Percentiles rank a stretch among this genome's conserved stretches.
Conservation (phyloP, 1,284 basidiomycete species). For the Marasmius fiardii region DNA sequence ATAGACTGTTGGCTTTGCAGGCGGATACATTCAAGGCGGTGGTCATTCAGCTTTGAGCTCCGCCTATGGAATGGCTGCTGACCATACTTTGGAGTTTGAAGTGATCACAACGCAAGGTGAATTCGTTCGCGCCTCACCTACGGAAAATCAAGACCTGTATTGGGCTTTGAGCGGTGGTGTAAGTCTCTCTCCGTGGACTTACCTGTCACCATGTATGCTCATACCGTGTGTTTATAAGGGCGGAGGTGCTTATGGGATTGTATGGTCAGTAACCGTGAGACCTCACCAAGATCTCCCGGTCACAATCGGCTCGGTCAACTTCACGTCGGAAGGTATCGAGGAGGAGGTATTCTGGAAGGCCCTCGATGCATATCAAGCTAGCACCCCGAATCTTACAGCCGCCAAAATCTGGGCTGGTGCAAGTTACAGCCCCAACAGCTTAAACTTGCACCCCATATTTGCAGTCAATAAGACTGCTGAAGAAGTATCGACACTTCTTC, state of each 20-base stretch:
- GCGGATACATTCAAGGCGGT: conserved; percentile 4
- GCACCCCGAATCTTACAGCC: conserved; percentile 8
- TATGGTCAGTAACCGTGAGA: background rate
- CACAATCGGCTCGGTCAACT: conserved; percentile 8
- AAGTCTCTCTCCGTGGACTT: background rate
- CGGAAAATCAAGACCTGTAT: background rate
- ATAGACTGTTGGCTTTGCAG: conserved; percentile 22
- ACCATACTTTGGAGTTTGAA: conserved; percentile 1
- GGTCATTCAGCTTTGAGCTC: conserved; percentile 5
- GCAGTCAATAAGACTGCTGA: background rate
- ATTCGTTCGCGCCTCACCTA: background rate
- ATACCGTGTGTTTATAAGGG: background rate
- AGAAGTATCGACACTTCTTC: background rate
- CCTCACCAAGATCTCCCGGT: conserved; percentile 14
- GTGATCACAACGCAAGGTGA: background rate
- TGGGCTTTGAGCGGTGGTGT: conserved; percentile 8
- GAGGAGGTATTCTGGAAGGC: conserved; percentile 14
- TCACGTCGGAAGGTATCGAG: conserved; percentile 9
- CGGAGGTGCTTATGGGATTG: conserved; percentile 3
- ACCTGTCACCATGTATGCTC: background rate
- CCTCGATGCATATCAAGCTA: conserved; percentile 11
- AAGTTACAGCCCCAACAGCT: background rate
- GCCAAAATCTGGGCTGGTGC: background rate
- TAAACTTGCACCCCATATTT: background rate
- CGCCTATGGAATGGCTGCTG: conserved; percentile 3